Evolutionary conservation across 257 asterid species (phyloP).

Genomic region (Fraxinus americana): DNA sequence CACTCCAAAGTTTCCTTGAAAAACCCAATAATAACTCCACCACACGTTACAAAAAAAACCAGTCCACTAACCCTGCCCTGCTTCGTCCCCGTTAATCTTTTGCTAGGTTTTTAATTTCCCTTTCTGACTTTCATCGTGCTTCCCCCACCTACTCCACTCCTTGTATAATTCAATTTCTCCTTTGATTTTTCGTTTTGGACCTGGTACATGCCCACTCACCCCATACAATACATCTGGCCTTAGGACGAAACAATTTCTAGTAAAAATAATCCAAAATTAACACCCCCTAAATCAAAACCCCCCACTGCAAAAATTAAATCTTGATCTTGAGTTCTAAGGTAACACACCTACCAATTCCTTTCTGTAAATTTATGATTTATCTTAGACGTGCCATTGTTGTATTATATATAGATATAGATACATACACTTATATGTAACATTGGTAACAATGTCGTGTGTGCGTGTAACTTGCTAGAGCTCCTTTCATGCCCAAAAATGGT

Average conservation of each 20-base stretch:
- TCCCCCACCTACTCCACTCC: slow-evolving; percentile 9
- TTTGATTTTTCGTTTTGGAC: slow-evolving; percentile 37
- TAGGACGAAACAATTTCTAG: slow-evolving; percentile 35
- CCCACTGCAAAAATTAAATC: slow-evolving; percentile 20
- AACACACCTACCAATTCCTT: slow-evolving; percentile 37
- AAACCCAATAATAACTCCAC: not conserved
- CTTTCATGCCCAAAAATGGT: slow-evolving; percentile 20
- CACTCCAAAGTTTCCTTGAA: not conserved
- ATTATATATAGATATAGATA: not conserved
- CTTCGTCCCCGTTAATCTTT: not conserved
- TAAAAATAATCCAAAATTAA: slow-evolving; percentile 24
- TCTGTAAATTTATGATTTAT: slow-evolving; percentile 20
- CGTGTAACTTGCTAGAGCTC: slow-evolving; percentile 45
- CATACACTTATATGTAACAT: slow-evolving; percentile 19
- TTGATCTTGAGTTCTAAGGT: slow-evolving; percentile 50
- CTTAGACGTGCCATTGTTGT: slow-evolving; percentile 18
- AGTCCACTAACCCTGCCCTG: not conserved
- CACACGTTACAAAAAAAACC: not conserved
- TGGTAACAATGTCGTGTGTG: slow-evolving; percentile 5
- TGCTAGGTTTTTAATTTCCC: slow-evolving; percentile 1
- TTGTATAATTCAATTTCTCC: slow-evolving; percentile 22
- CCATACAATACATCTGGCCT: slow-evolving; percentile 19
- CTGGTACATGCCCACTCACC: slow-evolving; percentile 44
- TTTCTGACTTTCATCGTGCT: slow-evolving; percentile 31
- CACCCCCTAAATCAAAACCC: slow-evolving; percentile 35